phyloP scores from a whole-genome alignment of 306 rosid genomes.

The Glycine latifolia region DNA sequence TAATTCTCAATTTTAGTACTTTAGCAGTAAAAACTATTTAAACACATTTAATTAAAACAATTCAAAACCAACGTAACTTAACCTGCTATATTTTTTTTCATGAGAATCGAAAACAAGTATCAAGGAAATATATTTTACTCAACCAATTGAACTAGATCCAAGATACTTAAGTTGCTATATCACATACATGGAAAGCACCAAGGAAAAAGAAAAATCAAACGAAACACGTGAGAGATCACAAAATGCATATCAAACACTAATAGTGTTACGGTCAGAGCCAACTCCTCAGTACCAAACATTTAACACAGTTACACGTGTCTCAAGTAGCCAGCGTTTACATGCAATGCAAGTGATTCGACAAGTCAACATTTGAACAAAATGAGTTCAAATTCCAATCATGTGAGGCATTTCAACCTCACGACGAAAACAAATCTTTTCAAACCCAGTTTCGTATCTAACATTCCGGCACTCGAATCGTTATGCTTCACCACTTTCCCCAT shows the following conservation, averaged over 20 bases:
- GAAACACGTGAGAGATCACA: constrained; percentile 28
- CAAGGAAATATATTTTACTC: no score
- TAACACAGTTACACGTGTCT: constrained; percentile 16
- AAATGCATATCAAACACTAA: neutral
- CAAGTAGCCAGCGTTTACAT: constrained; percentile 5
- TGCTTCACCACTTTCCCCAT: neutral
- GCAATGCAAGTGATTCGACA: neutral
- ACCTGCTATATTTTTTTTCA: no score
- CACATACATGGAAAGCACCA: no score
- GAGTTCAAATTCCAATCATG: no score
- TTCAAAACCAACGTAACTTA: no score
- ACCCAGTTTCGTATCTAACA: neutral
- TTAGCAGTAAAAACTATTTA: neutral
- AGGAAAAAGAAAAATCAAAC: neutral
- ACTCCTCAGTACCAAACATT: no score
- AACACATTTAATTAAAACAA: neutral
- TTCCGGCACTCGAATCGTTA: neutral
- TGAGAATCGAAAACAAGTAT: no score
- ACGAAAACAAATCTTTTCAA: neutral
- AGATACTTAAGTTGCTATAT: no score
- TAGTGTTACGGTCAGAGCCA: no score
- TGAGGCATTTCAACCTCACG: no score
- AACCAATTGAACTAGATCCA: no score
- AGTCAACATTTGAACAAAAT: no score
- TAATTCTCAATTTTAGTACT: neutral